These are phyloP conservation scores for Umbelopsis ramanniana DNA, from an alignment of 192 early-diverging fungal genomes.

Conservation along the genomic window DNA sequence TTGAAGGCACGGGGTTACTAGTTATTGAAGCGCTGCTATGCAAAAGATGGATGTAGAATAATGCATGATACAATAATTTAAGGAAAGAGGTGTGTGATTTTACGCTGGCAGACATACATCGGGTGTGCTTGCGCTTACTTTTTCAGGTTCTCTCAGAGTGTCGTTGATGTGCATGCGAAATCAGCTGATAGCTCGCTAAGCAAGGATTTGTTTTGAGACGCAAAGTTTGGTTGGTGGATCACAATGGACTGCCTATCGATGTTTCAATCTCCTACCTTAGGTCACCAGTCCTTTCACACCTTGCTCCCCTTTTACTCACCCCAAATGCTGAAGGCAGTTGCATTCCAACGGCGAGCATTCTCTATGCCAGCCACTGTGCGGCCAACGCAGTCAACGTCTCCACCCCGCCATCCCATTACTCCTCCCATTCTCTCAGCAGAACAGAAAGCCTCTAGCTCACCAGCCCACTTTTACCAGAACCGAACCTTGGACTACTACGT, in stretches of 20 bases:
- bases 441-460: slow-evolving; percentile 28
- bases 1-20: too few species aligned
- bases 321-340: neutral
- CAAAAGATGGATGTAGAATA: too few species aligned
- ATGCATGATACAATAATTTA: too few species aligned
- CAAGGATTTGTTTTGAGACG: neutral
- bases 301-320: neutral
- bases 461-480: slow-evolving; percentile 92
- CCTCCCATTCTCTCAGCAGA: neutral
- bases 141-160: too few species aligned
- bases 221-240: slow-evolving; percentile 1
- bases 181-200: neutral
- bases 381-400: neutral
- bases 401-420: neutral
- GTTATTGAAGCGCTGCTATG: too few species aligned
- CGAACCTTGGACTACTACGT: slow-evolving; percentile 87
- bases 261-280: slow-evolving; percentile 15
- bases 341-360: neutral
- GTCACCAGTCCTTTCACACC: slow-evolving; percentile 9
- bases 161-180: neutral
- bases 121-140: too few species aligned
- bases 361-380: neutral
- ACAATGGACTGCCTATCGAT: neutral
- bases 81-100: too few species aligned
- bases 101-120: too few species aligned